A percentile compares a stretch with the other conserved stretches of the same genome.
Evolutionary conservation across 2,329 filamentous ascomycete genomes (phyloP).

Genomic region (Zymoseptoria tritici): DNA sequence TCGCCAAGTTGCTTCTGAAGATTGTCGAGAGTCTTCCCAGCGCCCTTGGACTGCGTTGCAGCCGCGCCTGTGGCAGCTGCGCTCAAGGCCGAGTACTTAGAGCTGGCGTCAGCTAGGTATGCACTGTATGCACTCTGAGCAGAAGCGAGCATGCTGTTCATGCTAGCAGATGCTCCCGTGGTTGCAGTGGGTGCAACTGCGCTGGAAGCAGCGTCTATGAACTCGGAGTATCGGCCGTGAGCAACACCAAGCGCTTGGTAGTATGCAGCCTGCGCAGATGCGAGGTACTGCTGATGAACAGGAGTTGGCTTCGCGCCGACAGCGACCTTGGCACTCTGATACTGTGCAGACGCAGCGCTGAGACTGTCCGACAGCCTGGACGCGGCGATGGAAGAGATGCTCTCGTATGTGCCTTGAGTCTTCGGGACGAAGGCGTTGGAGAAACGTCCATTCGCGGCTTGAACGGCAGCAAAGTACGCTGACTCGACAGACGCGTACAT

Average conservation of each 20-base stretch:
- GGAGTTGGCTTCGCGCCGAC: constrained; percentile 56
- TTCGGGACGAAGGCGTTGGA: constrained; percentile 41
- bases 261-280: constrained; percentile 60
- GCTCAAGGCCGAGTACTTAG: constrained; percentile 21
- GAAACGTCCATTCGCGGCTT: constrained; percentile 53
- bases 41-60: constrained; percentile 3
- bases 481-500: constrained; percentile 61
- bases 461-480: constrained; percentile 60
- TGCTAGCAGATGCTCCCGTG: constrained; percentile 59
- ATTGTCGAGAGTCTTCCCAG: constrained; percentile 14
- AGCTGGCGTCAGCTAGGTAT: constrained; percentile 28
- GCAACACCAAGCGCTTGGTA: constrained; percentile 72
- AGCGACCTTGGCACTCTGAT: constrained; percentile 59
- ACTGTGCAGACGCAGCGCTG: constrained; percentile 62
- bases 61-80: constrained; percentile 19
- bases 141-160: constrained; percentile 42
- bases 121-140: constrained; percentile 40
- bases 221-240: constrained; percentile 70
- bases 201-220: constrained; percentile 62
- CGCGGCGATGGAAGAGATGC: constrained; percentile 60
- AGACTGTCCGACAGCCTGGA: constrained; percentile 64
- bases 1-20: constrained; percentile 26
- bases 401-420: constrained; percentile 38
- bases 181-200: constrained; percentile 63
- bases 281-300: constrained; percentile 47